Evolutionary conservation across 768 basidiomycete species (phyloP).

Genomic region (Suillus luteus): DNA sequence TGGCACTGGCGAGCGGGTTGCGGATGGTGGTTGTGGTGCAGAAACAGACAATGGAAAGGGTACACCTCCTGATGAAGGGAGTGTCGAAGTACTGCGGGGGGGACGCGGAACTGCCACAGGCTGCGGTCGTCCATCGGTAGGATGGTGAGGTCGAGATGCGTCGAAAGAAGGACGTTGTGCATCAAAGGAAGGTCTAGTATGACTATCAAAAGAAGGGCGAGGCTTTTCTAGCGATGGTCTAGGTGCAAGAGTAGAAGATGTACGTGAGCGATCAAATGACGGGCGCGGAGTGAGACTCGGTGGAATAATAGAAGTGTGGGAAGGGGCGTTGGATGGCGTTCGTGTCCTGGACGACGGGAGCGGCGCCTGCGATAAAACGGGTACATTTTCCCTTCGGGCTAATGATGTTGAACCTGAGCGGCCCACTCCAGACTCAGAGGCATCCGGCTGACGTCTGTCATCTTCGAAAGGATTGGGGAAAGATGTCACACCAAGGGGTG

Average conservation of each 20-base stretch:
- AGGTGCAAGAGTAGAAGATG: conserved; percentile 18
- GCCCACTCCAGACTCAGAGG: conserved; percentile 2
- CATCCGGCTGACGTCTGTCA: conserved; percentile 7
- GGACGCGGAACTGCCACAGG: conserved; percentile 13
- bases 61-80: conserved; percentile 18
- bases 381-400: conserved; percentile 18
- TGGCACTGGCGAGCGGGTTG: conserved; percentile 18
- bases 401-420: conserved; percentile 22
- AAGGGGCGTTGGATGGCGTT: conserved; percentile 1
- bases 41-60: conserved; percentile 21
- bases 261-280: conserved; percentile 21
- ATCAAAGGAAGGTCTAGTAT: conserved; percentile 9
- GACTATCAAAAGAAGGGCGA: conserved; percentile 9
- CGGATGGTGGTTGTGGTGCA: conserved; percentile 9
- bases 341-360: conserved; percentile 14
- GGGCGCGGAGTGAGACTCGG: conserved; percentile 20
- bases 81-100: conserved; percentile 12
- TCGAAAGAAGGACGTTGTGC: conserved; percentile 21
- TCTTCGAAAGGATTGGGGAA: conserved; percentile 21
- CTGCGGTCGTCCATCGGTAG: conserved; percentile 3
- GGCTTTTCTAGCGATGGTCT: conserved; percentile 22
- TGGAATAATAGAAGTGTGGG: conserved; percentile 8
- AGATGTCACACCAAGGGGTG: conserved; percentile 14
- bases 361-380: conserved; percentile 8
- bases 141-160: neutral